A percentile compares a stretch with the other conserved stretches of the same genome.
Conservation (phyloP, 257 asterid genomes). For the Nicotiana attenuata region DNA sequence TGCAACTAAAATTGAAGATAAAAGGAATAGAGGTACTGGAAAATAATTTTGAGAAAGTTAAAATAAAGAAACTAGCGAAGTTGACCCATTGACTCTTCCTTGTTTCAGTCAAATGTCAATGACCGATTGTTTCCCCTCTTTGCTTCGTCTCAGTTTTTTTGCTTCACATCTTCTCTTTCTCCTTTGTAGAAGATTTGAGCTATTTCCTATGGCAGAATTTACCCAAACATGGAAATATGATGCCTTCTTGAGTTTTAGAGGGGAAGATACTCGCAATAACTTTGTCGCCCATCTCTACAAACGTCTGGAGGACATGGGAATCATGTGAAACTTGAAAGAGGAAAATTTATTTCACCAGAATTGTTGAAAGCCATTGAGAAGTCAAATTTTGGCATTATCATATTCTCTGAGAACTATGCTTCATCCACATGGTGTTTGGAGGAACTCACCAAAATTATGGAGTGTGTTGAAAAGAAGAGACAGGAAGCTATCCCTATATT, state of each 20-base stretch:
- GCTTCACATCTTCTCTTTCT: too few species aligned
- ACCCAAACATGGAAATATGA: neutral
- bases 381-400: neutral
- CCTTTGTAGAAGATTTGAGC: too few species aligned
- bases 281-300: neutral
- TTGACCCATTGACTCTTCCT: too few species aligned
- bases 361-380: neutral
- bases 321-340: neutral
- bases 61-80: too few species aligned
- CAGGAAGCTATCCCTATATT: neutral
- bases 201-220: too few species aligned
- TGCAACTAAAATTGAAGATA: too few species aligned
- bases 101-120: too few species aligned
- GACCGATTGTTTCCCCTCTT: too few species aligned
- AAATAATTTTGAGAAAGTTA: too few species aligned
- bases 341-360: neutral
- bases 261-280: neutral
- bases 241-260: constrained; percentile 4
- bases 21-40: too few species aligned
- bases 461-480: neutral
- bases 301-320: neutral
- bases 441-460: neutral
- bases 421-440: neutral
- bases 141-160: too few species aligned
- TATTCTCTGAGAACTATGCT: constrained; percentile 6